Evolutionary conservation across 1,284 basidiomycete species (phyloP), one percentile per base, ranked within the genome.

Genomic region (Cryptococcus hybrid): DNA sequence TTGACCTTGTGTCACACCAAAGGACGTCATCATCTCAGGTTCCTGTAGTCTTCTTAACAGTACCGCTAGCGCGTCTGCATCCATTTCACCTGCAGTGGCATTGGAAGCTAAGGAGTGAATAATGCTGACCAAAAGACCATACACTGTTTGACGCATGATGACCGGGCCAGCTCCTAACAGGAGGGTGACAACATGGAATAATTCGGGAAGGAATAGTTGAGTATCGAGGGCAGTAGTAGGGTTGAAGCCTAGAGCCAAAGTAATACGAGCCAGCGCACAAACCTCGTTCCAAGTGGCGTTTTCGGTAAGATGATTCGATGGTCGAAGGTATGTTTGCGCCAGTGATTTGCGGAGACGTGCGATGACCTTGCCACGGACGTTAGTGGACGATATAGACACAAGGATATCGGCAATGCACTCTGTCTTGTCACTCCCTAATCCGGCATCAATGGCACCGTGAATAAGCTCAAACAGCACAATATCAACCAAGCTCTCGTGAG

Each of bases 251-350:
- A 89, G 84, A 7, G 87, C 82, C 13, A 89, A 82, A 47, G 84
- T 82, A 39, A 94, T 83, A 12, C 90, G 85, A 39, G 88, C 82
- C 38, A 93, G 80, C 1, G 87, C 87, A 3, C 88, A 86, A 9
- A 94, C 88, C 71, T 94, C 91, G 60, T 83, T 85, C 89, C 90
- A 94, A 59, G 87, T 85, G 1, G 83, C 76, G 73, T 89, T 89
- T 47, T 90, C 86, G 2, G 83, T 80, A 2, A 93, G 81, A 9
- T 82, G 82, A 53, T 77, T 79, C 3, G 85, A 84, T 1, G 85
- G 81, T 66, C 84, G 84, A 47, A 84, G 80, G 49, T 87, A 86
- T 1, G 88, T 84, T 80, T 83, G 89, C 47, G 85, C 86, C 57
- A 92, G 82, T 34, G 85, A 85, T 87, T 89, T 91, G 48, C 91